These are phyloP conservation scores for Oryza meyeriana DNA, from an alignment of 176 grass and related monocot species.

Conservation along the genomic window DNA sequence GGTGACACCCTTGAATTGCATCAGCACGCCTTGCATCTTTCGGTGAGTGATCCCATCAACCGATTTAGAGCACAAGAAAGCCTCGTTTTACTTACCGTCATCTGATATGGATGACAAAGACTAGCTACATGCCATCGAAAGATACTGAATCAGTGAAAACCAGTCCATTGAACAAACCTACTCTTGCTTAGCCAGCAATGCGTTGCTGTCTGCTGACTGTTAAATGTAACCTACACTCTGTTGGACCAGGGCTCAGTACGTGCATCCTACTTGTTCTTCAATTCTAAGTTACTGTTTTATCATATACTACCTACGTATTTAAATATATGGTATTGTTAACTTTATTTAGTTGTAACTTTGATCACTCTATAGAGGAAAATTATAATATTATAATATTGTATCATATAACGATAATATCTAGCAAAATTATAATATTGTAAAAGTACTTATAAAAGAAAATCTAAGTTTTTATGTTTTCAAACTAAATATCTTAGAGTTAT, in stretches of 20 bases:
- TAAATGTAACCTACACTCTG: neutral
- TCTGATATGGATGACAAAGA: neutral
- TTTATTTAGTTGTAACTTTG: too few relatives aligned
- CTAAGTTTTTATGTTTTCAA: too few relatives aligned
- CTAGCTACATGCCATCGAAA: neutral
- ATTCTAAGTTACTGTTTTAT: neutral
- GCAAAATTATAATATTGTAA: too few relatives aligned
- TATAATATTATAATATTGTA: too few relatives aligned
- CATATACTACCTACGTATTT: neutral
- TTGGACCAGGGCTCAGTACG: neutral
- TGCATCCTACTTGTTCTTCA: conserved; percentile 21
- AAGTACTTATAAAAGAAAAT: too few relatives aligned
- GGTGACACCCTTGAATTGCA: conserved; percentile 5
- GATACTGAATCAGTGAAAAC: neutral
- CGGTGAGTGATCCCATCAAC: conserved; percentile 35
- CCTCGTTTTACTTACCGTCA: neutral
- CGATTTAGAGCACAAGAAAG: neutral
- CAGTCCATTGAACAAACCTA: neutral
- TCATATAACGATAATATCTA: too few relatives aligned
- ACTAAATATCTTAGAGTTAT: too few relatives aligned
- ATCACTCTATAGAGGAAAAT: too few relatives aligned
- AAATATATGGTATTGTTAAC: too few relatives aligned
- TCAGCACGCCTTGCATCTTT: neutral
- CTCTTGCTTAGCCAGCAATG: conserved; percentile 10
- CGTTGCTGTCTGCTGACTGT: neutral